These are phyloP conservation scores for Lotus japonicus DNA, from an alignment of 306 rosid species.

Conservation along the genomic window DNA sequence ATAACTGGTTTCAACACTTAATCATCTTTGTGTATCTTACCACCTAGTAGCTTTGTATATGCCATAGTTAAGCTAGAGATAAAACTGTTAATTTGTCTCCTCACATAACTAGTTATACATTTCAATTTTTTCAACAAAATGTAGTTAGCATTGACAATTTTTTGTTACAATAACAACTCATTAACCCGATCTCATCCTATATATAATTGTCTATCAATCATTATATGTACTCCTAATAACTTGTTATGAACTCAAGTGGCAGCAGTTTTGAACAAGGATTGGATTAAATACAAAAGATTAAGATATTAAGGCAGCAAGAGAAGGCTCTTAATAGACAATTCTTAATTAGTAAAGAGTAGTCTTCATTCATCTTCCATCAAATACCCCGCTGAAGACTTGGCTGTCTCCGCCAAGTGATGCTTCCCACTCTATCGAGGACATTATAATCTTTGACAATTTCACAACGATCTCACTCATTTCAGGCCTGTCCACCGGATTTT, in stretches of 20 bases:
- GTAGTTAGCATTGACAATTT: not conserved
- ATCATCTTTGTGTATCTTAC: too few relatives aligned
- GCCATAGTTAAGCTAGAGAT: not conserved
- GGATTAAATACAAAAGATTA: not conserved
- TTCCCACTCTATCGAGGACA: conserved; percentile 64
- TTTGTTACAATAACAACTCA: not conserved
- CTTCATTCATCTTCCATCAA: conserved; percentile 53
- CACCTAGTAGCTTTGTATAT: too few relatives aligned
- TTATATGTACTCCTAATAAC: not conserved
- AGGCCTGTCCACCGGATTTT: conserved; percentile 68
- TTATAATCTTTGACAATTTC: conserved; percentile 40
- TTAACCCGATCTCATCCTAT: not conserved
- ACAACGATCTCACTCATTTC: conserved; percentile 59
- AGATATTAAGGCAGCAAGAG: not conserved
- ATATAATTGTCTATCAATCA: not conserved
- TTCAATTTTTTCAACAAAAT: not conserved
- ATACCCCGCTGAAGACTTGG: conserved; percentile 59
- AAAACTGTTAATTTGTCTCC: not conserved
- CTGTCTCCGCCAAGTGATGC: conserved; percentile 66
- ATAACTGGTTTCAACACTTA: not conserved
- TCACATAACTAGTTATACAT: not conserved
- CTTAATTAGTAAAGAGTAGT: not conserved
- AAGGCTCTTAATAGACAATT: not conserved
- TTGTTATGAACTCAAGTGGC: not conserved
- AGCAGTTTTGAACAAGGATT: not conserved